Evolutionary conservation across 208 protist genomes (phyloP).

Genomic region (Trypanosoma cruzi): DNA sequence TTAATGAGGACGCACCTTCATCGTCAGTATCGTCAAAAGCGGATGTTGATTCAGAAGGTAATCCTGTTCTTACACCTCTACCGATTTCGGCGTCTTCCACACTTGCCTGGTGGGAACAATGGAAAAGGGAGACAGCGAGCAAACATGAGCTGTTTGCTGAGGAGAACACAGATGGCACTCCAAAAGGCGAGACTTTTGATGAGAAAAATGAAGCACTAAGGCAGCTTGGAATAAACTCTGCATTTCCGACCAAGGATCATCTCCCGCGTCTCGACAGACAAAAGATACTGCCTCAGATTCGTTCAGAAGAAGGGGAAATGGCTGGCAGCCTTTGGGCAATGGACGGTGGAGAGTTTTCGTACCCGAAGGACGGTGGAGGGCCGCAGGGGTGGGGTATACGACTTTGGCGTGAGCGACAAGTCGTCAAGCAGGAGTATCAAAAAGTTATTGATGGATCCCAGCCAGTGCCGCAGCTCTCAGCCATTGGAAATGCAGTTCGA

Average conservation of each 20-base stretch:
- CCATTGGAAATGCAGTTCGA: constrained; percentile 53
- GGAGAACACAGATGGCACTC: constrained; percentile 79
- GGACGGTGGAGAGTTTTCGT: constrained; percentile 86
- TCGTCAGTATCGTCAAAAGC: background rate
- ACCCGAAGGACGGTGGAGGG: constrained; percentile 83
- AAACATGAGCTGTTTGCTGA: constrained; percentile 90
- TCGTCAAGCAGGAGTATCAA: constrained; percentile 74
- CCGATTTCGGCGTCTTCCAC: constrained; percentile 62
- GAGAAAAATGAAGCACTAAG: constrained; percentile 87
- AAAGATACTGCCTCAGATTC: constrained; percentile 68
- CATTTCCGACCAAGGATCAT: constrained; percentile 59
- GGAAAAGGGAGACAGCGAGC: constrained; percentile 72
- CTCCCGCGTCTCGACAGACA: constrained; percentile 57
- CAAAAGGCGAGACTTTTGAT: constrained; percentile 74
- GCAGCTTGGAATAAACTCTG: constrained; percentile 78
- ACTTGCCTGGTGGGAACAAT: constrained; percentile 87
- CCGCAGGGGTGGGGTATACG: constrained; percentile 84
- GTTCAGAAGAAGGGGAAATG: constrained; percentile 70
- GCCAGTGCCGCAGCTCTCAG: constrained; percentile 51
- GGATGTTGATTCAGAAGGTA: constrained; percentile 21
- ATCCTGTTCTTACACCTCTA: constrained; percentile 42
- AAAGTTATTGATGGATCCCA: constrained; percentile 53
- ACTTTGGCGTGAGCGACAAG: constrained; percentile 81
- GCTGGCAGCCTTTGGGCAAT: constrained; percentile 80
- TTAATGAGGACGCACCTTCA: constrained; percentile 21